Evolutionary conservation across 129 eudicot species (phyloP), one percentile per base, ranked within the genome.

Genomic region (Rutidosis leptorrhynchoides): DNA sequence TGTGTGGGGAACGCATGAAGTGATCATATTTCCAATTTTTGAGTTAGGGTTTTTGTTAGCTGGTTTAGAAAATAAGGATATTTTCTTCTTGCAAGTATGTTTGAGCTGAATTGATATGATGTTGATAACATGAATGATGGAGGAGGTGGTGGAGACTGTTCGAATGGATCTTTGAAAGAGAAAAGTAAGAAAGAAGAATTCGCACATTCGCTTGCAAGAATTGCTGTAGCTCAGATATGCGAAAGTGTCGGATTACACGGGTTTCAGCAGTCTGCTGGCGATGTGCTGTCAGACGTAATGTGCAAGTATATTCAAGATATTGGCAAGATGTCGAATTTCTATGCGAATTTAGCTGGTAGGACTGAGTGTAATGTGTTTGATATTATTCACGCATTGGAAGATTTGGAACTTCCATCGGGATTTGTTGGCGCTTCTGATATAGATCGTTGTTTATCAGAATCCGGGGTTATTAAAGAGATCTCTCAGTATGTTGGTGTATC

Each of bases 221-320:
- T 80, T 63, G 95, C 90, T 0, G 87, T 90, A 63, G 84, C 88
- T 9, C 97, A 87, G 72, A 80, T 90, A 25, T 90, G 96, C 28
- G 90, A 90, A 45, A 76, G 80, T 27, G 55, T 77, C 10, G 95
- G 95, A 19, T 84, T 90, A 73, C 91, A 80, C 64, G 82, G 92
- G 65, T 82, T 84, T 65, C 87, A 90, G 40, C 81, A 58, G 43
- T 84, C 92, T 37, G 93, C 93, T 2, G 61, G 87, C 33, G 85
- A 81, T 64, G 58, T 80, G 5, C 70, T 87, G 0, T 82, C 95
- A 1, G 82, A 80, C 72, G 69, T 90, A 42, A 78, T 84, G 24
- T 76, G 83, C 49, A 69, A 90, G 29, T 90, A 87, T 56, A 77
- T 90, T 53, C 66, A 80, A 5, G 85, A 80, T n/a, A 58, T 87